Base-by-base conservation (phyloP, 2,329 filamentous ascomycete genomes). In the Penicillium sp. region DNA sequence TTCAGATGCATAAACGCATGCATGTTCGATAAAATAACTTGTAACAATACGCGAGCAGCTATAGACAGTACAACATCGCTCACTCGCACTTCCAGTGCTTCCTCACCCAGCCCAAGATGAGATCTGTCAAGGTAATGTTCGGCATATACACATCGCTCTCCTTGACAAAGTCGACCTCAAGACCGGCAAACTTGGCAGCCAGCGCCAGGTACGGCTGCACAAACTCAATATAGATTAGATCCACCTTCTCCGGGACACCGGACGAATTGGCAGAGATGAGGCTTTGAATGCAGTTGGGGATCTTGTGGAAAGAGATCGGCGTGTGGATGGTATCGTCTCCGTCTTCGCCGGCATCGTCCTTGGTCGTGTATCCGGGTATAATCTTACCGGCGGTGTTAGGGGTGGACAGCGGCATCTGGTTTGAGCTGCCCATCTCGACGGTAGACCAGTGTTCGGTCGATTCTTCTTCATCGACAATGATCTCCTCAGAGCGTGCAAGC, bases 161-260 rank as follows among this genome's bases (percentile, higher is more conserved):
- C 28, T 68, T 65, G 37, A 77, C 72, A 20, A 78, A 74, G 42
- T 78, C 75, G 65, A 83, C 79, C 59, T 79, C 79, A 53, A 83
- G 74, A 2, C 83, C 83, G 10, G 84, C 72, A 65, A 83, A 87
- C 60, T 88, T 86, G 62, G 96, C 79, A 2, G 92, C 92, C 11
- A 89, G 78, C 17, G 96, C 76, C 41, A 98, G 80, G 84, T 90
- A 96, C 10, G 88, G 88, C 76, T 95, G 85, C 38, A 98, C 88
- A 74, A 97, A 99, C 73, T 96, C 92, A 59, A 96, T 86, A 72
- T 96, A 99, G 14, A 97, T 87, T 7, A 99, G 74, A 73, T 98
- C 94, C 0, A 99, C 92, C 0, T 77, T 88, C 54, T 90, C 85
- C 0, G 91, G 90, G 15, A 85, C 79, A 5, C 73, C 71, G 0